Base-by-base conservation (phyloP, 345 rosid species). In the Murraya paniculata region DNA sequence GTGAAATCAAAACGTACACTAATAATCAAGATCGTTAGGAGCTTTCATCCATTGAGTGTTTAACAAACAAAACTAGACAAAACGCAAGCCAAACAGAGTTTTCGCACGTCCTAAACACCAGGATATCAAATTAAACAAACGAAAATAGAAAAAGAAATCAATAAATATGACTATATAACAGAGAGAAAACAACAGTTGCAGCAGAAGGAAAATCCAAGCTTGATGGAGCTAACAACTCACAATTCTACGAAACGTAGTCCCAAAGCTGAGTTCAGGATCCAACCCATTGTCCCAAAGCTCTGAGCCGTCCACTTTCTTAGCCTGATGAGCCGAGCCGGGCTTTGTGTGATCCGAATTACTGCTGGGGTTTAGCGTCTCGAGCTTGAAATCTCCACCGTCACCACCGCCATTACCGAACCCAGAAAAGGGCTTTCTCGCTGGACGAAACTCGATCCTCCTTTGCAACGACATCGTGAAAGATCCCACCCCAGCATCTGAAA, bases 311-410 rank as follows among this genome's bases (percentile, higher is more conserved):
- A 77, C 73, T 69, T 82, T 90, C 86, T 83, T 90, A 45, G 75
- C 83, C 70, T 59, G 6, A 67, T 33, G 22, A 58, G 48, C 75
- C 67, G 82, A 31, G 25, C 59, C 78, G 2, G 56, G 33, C 64
- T 68, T 80, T 30, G 74, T 84, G 81, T 72, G 81, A 76, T 56
- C 81, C 50, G 81, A 75, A 67, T 58, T 64, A 62, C 25, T 9
- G 53, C 35, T 35, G n/a, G 94, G 90, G 80, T 93, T 93, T 77
- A 92, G 80, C 19, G 96, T 92, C 84, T 93, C 97, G 36, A 93
- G 82, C 86, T 83, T 83, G 78, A 93, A 95, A 90, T 88, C 90
- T 7, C 87, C 88, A 36, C 38, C 9, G 1, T 79, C 72, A 39
- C 88, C 87, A 48, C 36, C 5, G 3, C 80, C 67, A 48, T 65